These are phyloP conservation scores for Vaccinium macrocarpon DNA, from an alignment of 148 eudicot genomes.

Conservation along the genomic window DNA sequence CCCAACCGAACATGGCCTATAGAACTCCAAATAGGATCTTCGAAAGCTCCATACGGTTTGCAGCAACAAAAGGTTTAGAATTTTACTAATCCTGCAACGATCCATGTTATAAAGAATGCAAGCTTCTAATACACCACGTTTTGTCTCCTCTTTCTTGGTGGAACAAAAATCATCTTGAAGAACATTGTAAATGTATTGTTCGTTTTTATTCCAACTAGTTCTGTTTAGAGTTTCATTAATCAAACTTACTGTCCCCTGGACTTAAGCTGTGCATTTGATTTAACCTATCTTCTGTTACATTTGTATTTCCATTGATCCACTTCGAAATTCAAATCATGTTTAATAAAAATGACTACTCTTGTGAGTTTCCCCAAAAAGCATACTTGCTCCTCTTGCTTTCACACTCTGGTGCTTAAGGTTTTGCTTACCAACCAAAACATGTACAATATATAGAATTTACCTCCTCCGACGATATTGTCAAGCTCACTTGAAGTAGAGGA, in stretches of 20 bases:
- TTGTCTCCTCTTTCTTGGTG: background rate
- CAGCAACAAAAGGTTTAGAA: background rate
- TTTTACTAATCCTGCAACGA: no score
- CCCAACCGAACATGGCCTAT: no score
- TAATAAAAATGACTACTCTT: background rate
- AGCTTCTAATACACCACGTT: background rate
- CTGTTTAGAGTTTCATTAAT: background rate
- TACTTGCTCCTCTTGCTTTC: background rate
- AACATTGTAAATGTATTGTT: background rate
- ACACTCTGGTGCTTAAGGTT: background rate
- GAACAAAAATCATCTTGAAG: background rate
- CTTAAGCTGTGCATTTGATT: background rate
- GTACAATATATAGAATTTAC: constrained; percentile 20
- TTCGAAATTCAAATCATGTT: background rate
- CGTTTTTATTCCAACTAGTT: background rate
- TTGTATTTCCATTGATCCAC: background rate
- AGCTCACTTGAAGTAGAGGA: constrained; percentile 47
- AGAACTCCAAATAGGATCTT: background rate
- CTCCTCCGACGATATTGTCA: constrained; percentile 39
- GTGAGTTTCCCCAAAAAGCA: background rate
- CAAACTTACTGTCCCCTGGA: background rate
- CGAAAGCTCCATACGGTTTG: background rate
- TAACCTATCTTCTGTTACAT: background rate
- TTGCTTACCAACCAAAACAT: background rate
- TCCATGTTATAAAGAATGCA: background rate